Percentiles rank a stretch among this genome's conserved stretches.
These are phyloP conservation scores for Limtongozyma cylindracea DNA, from an alignment of 805 yeast species.

Conservation along the genomic window DNA sequence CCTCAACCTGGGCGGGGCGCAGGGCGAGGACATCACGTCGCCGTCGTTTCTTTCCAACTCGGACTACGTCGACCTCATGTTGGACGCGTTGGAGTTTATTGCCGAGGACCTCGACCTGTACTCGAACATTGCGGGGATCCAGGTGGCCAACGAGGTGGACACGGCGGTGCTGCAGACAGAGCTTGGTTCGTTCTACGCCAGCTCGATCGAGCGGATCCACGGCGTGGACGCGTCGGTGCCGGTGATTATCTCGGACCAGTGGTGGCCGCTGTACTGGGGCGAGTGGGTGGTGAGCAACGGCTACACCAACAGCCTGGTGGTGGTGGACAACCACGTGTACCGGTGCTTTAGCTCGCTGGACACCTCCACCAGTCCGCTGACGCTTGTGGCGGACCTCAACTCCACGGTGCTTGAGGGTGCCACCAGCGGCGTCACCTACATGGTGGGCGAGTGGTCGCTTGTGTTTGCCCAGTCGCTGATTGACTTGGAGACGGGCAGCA, in stretches of 20 bases:
- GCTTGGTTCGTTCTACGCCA: constrained; percentile 35
- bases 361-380: constrained; percentile 33
- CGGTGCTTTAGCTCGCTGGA: constrained; percentile 67
- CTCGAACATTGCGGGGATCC: constrained; percentile 63
- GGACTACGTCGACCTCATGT: constrained; percentile 15
- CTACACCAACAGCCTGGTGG: constrained; percentile 14
- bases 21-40: constrained; percentile 32
- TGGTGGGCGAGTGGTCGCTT: constrained; percentile 83
- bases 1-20: constrained; percentile 68
- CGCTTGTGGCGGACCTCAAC: constrained; percentile 32
- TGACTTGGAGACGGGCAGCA: neutral
- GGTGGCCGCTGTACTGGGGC: constrained; percentile 72
- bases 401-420: constrained; percentile 17
- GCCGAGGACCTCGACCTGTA: constrained; percentile 27
- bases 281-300: constrained; percentile 38
- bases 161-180: constrained; percentile 24
- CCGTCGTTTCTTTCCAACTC: constrained; percentile 41
- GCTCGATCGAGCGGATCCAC: constrained; percentile 38
- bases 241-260: constrained; percentile 71
- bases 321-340: constrained; percentile 70
- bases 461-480: constrained; percentile 41
- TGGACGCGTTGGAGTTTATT: constrained; percentile 27
- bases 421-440: constrained; percentile 35
- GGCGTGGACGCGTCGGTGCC: constrained; percentile 31
- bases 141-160: constrained; percentile 67